Base-by-base conservation (phyloP, 192 early-diverging fungal species). In the Coemansia umbellata region DNA sequence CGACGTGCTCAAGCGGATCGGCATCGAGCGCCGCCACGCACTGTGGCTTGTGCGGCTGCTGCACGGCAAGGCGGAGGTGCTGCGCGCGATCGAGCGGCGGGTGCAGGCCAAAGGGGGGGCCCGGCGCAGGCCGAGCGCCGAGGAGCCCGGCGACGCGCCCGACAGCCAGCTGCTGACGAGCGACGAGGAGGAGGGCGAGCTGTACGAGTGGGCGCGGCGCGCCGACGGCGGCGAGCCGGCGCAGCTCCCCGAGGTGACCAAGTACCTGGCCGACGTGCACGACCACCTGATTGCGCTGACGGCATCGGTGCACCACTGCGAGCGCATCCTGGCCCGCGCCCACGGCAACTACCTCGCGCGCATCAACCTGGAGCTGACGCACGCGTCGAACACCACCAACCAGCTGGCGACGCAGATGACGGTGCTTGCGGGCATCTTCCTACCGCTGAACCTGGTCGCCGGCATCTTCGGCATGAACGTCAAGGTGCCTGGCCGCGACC, bases 321-420 rank as follows among this genome's bases (percentile, higher is more conserved):
- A 94, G 56, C 80, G 82, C 31, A 91, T 88, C 27, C 73, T 94
- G 30, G 78, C 84, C 5, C 60, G 90, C 18, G 78, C 87, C 0
- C 90, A 94, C 62, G 79, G 81, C 18, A 94, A 94, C 66, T 94
- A 92, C 58, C 72, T 94, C 21, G 91, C 91, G 13, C 87, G 90
- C 50, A 89, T 94, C 47, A 83, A 81, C 21, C 82, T 94, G 17
- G 90, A 92, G 58, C 79, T 92, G 63, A 87, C 86, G 5, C 76
- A 84, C 52, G 80, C 82, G 23, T 82, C 77, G 8, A 66, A 66
- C 31, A 66, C 63, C 3, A 74, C 70, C 27, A 74, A 74, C 43
- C 55, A 66, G 54, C 59, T 74, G 37, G 64, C 64, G 2, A 66
- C 70, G 33, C 63, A 74, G 41, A 63, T 66, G 63, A 66, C 70